A percentile compares a stretch with the other conserved stretches of the same genome.
Conservation (phyloP, 31 red algal species). For the Asparagopsis taxiformis region DNA sequence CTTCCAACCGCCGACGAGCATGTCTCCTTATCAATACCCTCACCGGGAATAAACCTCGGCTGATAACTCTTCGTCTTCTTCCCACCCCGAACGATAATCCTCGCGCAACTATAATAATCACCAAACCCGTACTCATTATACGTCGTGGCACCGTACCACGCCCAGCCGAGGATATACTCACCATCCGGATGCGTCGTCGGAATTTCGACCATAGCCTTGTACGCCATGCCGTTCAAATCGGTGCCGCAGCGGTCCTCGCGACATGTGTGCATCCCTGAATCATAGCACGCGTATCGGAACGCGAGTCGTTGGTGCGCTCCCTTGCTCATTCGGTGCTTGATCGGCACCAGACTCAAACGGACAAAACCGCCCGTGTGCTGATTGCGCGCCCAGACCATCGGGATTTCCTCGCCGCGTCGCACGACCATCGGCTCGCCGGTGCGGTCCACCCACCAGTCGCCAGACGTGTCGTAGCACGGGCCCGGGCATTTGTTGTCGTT, state of each 20-base stretch:
- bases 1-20: conserved; percentile 52
- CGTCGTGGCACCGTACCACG: conserved; percentile 61
- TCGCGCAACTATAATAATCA: conserved; percentile 76
- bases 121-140: conserved; percentile 61
- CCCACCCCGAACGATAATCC: conserved; percentile 50
- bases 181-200: conserved; percentile 68
- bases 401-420: conserved; percentile 5
- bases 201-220: conserved; percentile 25
- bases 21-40: conserved; percentile 13
- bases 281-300: conserved; percentile 42
- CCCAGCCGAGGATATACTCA: conserved; percentile 72
- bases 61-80: not conserved
- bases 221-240: conserved; percentile 14
- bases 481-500: not conserved
- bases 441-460: not conserved
- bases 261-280: conserved; percentile 17
- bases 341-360: conserved; percentile 27
- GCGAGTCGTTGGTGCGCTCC: conserved; percentile 17
- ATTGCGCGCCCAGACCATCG: conserved; percentile 28
- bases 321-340: conserved; percentile 3
- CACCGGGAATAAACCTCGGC: conserved; percentile 41
- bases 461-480: not conserved
- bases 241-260: conserved; percentile 14
- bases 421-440: not conserved
- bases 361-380: conserved; percentile 36